Percentiles rank a stretch among this genome's conserved stretches.
Conservation (phyloP, 805 yeast genomes). For the Kluyveromyces aestuarii region DNA sequence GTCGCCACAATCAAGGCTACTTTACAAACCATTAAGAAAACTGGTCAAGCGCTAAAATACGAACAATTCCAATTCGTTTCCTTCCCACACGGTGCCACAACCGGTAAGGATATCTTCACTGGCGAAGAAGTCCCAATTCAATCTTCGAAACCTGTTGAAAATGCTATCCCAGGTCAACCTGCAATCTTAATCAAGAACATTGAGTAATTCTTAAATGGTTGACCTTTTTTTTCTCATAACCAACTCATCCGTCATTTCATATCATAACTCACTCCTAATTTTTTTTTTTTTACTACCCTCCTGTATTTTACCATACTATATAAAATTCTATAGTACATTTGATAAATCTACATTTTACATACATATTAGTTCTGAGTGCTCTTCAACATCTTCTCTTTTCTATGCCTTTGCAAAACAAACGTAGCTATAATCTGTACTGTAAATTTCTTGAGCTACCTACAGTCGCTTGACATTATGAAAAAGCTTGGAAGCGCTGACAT, state of each 20-base stretch:
- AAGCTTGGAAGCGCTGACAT: no score
- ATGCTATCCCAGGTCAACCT: slow-evolving; percentile 89
- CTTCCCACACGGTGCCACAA: slow-evolving; percentile 51
- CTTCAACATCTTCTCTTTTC: no score
- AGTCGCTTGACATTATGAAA: no score
- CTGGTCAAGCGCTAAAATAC: slow-evolving; percentile 53
- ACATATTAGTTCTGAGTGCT: no score
- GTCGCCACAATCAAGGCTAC: slow-evolving; percentile 51
- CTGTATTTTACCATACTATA: no score
- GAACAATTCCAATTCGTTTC: slow-evolving; percentile 50
- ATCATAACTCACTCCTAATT: no score
- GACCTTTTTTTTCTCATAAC: neutral
- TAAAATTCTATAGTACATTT: neutral
- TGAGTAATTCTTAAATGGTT: slow-evolving; percentile 13
- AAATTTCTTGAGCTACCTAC: no score
- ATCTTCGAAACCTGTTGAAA: slow-evolving; percentile 62
- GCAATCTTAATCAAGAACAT: slow-evolving; percentile 71
- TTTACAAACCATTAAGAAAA: slow-evolving; percentile 46
- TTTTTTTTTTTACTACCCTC: neutral
- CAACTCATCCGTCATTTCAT: neutral
- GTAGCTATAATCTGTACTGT: no score
- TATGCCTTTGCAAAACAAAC: no score
- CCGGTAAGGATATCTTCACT: slow-evolving; percentile 57
- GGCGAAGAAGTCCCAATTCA: slow-evolving; percentile 59
- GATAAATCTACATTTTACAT: neutral